phyloP scores from a whole-genome alignment of 257 asterid species.

The Solanum verrucosum region DNA sequence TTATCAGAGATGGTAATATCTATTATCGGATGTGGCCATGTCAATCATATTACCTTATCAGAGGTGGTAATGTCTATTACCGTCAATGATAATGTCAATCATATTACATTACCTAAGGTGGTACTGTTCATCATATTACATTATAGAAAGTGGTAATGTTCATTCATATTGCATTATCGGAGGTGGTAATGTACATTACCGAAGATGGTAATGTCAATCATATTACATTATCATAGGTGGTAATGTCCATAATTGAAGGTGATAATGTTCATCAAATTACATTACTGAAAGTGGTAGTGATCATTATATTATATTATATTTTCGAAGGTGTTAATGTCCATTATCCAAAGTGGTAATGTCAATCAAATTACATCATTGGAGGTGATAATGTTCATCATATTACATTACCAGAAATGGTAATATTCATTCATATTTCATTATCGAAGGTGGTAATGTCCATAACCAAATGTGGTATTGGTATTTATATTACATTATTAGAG shows the following conservation, averaged over 20 bases:
- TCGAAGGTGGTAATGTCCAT: no score
- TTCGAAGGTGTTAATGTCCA: background rate
- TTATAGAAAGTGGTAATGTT: background rate
- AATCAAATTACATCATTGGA: no score
- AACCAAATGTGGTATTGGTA: no score
- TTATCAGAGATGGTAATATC: background rate
- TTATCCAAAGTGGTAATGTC: no score
- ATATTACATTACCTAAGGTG: background rate
- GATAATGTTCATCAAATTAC: background rate
- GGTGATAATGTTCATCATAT: no score
- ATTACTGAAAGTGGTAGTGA: background rate
- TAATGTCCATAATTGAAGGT: no score
- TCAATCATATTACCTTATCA: background rate
- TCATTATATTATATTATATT: background rate
- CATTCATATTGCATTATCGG: no score
- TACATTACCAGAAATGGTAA: no score
- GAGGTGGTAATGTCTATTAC: background rate
- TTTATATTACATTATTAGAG: background rate
- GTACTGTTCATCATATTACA: background rate
- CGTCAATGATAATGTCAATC: background rate
- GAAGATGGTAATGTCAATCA: background rate
- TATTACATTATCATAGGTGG: background rate
- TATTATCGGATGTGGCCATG: background rate
- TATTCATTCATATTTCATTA: no score
- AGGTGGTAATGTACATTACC: background rate